phyloP scores from a whole-genome alignment of 306 rosid species.

The Carpinus viminea region DNA sequence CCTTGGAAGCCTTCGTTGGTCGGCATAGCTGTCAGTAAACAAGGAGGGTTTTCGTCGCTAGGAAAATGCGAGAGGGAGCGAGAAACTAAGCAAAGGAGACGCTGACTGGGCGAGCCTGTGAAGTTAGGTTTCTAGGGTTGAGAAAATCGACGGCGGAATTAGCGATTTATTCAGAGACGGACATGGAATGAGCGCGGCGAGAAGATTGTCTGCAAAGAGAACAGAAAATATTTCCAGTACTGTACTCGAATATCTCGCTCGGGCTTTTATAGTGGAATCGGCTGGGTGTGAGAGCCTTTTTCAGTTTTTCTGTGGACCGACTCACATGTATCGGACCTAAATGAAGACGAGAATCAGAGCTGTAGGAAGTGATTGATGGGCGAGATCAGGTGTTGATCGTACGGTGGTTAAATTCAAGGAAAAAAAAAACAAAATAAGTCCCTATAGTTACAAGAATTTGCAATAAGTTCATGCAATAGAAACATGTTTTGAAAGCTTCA shows the following conservation, averaged over 20 bases:
- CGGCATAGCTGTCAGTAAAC: slow-evolving; percentile 36
- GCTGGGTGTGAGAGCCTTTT: neutral
- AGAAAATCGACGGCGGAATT: neutral
- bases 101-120: neutral
- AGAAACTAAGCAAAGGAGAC: neutral
- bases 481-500: too few relatives aligned
- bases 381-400: too few relatives aligned
- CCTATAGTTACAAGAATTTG: too few relatives aligned
- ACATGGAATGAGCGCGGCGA: neutral
- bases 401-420: neutral
- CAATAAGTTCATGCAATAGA: too few relatives aligned
- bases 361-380: too few relatives aligned
- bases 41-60: neutral
- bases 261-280: neutral
- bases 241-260: neutral
- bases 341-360: slow-evolving; percentile 28
- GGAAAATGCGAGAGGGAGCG: neutral
- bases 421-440: neutral
- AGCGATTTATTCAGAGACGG: neutral
- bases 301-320: neutral
- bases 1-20: slow-evolving; percentile 59
- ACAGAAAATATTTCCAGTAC: neutral
- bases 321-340: neutral
- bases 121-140: neutral
- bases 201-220: neutral